A percentile compares a stretch with the other conserved stretches of the same genome.
These are phyloP conservation scores for Aspergillus ochraceus DNA, from an alignment of 2,329 filamentous ascomycete species.

Conservation along the genomic window DNA sequence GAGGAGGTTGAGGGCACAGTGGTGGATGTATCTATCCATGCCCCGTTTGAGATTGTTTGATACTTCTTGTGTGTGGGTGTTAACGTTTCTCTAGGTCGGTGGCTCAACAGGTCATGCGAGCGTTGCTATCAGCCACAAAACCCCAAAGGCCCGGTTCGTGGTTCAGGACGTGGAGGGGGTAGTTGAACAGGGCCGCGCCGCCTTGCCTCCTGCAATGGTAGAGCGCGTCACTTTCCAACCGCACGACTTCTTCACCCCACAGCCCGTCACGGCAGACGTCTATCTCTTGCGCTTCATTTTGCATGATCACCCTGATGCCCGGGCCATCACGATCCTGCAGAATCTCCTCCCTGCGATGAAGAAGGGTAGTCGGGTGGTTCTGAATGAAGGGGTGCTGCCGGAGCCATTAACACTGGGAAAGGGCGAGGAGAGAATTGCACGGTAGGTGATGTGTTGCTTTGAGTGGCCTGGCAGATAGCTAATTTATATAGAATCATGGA, in stretches of 20 bases:
- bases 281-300: not conserved
- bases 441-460: too few relatives aligned
- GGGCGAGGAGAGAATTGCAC: too few relatives aligned
- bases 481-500: too few relatives aligned
- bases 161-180: slow-evolving; percentile 51
- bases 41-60: not conserved
- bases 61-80: not conserved
- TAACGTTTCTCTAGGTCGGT: slow-evolving; percentile 35
- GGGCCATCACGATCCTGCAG: too few relatives aligned
- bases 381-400: too few relatives aligned
- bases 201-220: too few relatives aligned
- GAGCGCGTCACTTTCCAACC: not conserved
- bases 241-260: slow-evolving; percentile 35
- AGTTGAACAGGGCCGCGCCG: slow-evolving; percentile 14
- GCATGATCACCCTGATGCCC: too few relatives aligned
- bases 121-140: slow-evolving; percentile 54
- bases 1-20: slow-evolving; percentile 50
- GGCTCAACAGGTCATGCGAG: slow-evolving; percentile 60
- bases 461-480: too few relatives aligned
- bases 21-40: slow-evolving; percentile 45
- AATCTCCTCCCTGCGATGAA: too few relatives aligned
- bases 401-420: too few relatives aligned
- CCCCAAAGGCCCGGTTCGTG: slow-evolving; percentile 54
- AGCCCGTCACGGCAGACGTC: slow-evolving; percentile 18
- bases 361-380: too few relatives aligned